A percentile compares a stretch with the other conserved stretches of the same genome.
These are phyloP conservation scores for Mortierella sp. DNA, from an alignment of 371 early-diverging fungal species.

Conservation along the genomic window DNA sequence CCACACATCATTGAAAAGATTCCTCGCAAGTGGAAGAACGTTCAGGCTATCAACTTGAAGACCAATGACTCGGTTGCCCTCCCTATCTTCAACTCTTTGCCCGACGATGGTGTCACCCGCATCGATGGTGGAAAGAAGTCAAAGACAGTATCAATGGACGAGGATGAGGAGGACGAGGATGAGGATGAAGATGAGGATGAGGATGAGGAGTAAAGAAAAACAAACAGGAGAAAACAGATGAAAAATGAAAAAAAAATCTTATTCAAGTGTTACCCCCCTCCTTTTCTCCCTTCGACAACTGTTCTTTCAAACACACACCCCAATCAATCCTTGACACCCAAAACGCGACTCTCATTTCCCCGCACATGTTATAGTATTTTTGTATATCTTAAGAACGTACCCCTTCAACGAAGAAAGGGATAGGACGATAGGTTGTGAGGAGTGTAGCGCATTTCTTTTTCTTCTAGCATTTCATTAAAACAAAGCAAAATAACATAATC, in stretches of 20 bases:
- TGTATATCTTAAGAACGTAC: neutral
- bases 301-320: too few species aligned
- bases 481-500: too few species aligned
- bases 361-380: neutral
- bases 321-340: neutral
- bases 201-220: slow-evolving; percentile 14
- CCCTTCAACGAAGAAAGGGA: too few species aligned
- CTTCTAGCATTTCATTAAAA: neutral
- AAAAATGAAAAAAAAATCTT: too few species aligned
- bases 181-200: slow-evolving; percentile 52
- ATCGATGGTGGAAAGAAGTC: slow-evolving; percentile 45
- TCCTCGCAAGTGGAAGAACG: slow-evolving; percentile 80
- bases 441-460: neutral
- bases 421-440: too few species aligned
- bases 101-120: slow-evolving; percentile 55
- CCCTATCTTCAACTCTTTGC: slow-evolving; percentile 75
- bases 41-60: slow-evolving; percentile 85
- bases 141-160: slow-evolving; percentile 48
- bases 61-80: slow-evolving; percentile 81
- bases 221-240: neutral
- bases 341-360: too few species aligned
- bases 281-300: too few species aligned
- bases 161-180: slow-evolving; percentile 43
- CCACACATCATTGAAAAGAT: slow-evolving; percentile 68
- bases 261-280: too few species aligned